Evolutionary conservation across 306 rosid genomes (phyloP), one percentile per base, ranked within the genome.

Genomic region (Ormosia emarginata): DNA sequence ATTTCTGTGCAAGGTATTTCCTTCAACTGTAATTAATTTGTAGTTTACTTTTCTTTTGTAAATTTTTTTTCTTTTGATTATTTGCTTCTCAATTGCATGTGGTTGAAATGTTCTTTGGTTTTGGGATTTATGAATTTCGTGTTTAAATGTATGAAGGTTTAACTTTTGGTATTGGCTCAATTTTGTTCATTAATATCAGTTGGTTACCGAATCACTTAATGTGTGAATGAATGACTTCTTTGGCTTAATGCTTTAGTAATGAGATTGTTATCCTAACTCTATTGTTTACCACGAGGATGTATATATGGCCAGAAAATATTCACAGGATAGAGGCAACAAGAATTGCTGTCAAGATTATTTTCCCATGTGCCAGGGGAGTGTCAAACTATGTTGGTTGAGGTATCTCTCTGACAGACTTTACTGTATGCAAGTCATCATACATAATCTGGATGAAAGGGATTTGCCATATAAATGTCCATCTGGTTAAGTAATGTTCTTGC

Each of bases 251-350:
- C 47, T 71, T 53, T 64, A 18, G n/a, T 40, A 13, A 64, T 81
- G 80, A 52, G 43, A 46, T 66, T 66, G 52, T 14, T 46, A 29
- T 75, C 46, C 43, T 34, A 14, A 32, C 24, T 53, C 61, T 13
- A n/a, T 5, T 66, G 44, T 14, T 67, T 17, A 24, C 24, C 67
- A 14, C 8, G 8, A 46, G 58, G 67, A 67, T 71, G 78, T 46
- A 70, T 78, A 74, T 80, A 14, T 37, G 91, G 91, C 71, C 80
- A 73, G 57, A 89, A 91, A 72, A 83, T 91, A 80, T 83, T 91
- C 81, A 84, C 83, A 12, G 90, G 90, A 39, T 86, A 86, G 90
- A 84, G 91, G 81, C 90, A 86, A 67, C 82, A 88, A 61, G 90
- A 86, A 77, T 74, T 89, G 53, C 78, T 86, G 34, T 80, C 93